phyloP scores from a whole-genome alignment of 1,284 basidiomycete species.

The Filobasidium uniguttulatum region DNA sequence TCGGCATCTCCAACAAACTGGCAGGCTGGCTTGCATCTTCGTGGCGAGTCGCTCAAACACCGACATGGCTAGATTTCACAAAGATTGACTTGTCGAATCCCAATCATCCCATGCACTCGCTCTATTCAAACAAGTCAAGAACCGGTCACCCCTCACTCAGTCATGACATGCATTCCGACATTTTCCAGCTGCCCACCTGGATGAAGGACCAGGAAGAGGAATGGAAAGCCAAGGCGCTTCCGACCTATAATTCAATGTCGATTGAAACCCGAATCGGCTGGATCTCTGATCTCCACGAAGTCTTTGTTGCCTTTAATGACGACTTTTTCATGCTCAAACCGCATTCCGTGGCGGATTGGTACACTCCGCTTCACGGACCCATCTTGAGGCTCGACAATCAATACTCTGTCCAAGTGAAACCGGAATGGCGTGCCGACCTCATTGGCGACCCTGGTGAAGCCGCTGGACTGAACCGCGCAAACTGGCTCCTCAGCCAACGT shows the following conservation, averaged over 20 bases:
- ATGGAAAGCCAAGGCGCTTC: constrained; percentile 27
- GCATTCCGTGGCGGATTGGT: constrained; percentile 26
- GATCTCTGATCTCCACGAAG: constrained; percentile 26
- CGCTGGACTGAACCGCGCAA: constrained; percentile 32
- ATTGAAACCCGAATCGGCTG: constrained; percentile 32
- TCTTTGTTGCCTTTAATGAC: constrained; percentile 29
- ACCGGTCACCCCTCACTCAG: constrained; percentile 14
- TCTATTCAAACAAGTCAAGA: constrained; percentile 16
- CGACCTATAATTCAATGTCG: constrained; percentile 34
- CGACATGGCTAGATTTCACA: constrained; percentile 30
- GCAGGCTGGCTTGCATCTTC: constrained; percentile 8
- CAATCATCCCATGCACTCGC: constrained; percentile 19
- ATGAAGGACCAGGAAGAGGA: constrained; percentile 20
- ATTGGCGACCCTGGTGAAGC: constrained; percentile 29
- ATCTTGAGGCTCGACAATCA: constrained; percentile 30
- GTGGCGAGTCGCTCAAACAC: constrained; percentile 30
- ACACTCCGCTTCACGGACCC: constrained; percentile 30
- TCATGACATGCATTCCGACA: constrained; percentile 29
- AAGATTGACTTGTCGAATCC: constrained; percentile 20
- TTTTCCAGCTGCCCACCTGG: constrained; percentile 27
- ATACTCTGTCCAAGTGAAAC: constrained; percentile 26
- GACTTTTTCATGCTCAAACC: constrained; percentile 30
- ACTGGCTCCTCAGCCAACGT: constrained; percentile 27
- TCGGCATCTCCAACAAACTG: constrained; percentile 4
- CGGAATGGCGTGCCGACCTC: constrained; percentile 20